Conservation (phyloP, 169 alveolate genomes). For the Plasmodium fragile region DNA sequence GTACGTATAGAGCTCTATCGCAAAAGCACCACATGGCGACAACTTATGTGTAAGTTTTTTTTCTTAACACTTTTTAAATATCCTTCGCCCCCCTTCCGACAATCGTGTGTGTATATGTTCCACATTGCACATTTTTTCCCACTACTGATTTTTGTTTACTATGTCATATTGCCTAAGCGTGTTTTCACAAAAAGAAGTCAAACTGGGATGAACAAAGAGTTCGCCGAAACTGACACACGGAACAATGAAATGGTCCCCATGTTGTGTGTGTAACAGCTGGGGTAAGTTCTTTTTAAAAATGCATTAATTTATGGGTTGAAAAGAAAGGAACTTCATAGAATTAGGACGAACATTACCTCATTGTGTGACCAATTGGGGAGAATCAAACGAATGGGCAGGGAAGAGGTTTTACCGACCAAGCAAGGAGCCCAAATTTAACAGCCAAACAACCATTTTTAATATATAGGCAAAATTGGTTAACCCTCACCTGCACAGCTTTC, state of each 20-base stretch:
- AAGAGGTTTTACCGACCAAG: background rate
- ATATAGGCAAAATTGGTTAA: background rate
- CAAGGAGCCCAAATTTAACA: background rate
- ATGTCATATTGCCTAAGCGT: background rate
- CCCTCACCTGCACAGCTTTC: background rate
- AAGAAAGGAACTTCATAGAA: background rate
- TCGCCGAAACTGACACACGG: background rate
- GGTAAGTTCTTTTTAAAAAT: background rate
- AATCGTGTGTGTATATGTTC: background rate
- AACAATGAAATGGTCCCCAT: background rate
- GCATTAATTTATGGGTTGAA: background rate
- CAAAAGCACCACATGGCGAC: background rate
- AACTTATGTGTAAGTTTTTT: background rate
- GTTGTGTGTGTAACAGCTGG: background rate
- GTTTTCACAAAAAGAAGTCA: background rate
- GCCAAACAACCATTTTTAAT: background rate
- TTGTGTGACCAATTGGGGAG: background rate
- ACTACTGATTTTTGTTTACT: background rate
- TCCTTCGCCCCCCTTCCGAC: background rate
- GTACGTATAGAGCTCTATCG: background rate
- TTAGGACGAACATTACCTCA: background rate
- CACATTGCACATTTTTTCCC: background rate
- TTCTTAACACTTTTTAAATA: background rate
- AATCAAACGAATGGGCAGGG: background rate
- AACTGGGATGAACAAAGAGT: background rate